phyloP scores from a whole-genome alignment of 2,329 filamentous ascomycete genomes.

The Ceratocystis huliohia region DNA sequence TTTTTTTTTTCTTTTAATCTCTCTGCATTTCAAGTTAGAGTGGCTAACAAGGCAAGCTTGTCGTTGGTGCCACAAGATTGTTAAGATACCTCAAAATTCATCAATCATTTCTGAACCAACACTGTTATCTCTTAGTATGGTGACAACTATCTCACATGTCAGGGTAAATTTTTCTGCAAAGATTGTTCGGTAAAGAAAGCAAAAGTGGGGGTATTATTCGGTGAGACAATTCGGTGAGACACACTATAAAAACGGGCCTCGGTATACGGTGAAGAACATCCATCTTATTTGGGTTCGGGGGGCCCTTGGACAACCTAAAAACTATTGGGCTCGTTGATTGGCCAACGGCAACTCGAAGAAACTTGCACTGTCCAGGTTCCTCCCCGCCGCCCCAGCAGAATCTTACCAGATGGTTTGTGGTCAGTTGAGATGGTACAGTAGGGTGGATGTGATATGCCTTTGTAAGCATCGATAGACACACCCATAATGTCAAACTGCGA shows the following conservation, averaged over 20 bases:
- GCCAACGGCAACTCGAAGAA: background rate
- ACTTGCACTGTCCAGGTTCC: background rate
- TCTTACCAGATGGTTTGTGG: background rate
- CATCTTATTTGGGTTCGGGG: background rate
- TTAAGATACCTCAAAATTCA: slow-evolving; percentile 2
- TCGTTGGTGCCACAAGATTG: background rate
- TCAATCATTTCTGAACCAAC: background rate
- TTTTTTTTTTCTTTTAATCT: background rate
- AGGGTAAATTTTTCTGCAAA: background rate
- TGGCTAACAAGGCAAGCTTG: background rate
- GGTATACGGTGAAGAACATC: background rate
- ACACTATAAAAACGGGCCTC: background rate
- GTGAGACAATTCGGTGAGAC: background rate
- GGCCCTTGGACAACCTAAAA: background rate
- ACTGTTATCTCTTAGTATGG: background rate
- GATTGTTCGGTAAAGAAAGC: background rate
- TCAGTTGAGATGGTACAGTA: no score
- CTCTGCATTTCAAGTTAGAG: background rate
- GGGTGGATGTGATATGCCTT: no score
- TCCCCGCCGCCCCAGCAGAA: background rate
- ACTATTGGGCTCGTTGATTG: background rate
- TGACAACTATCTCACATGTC: background rate
- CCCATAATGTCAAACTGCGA: background rate
- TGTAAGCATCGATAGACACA: no score
- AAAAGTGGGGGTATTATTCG: background rate